Evolutionary conservation across 208 protist genomes (phyloP).

Genomic region (Leishmania tarentolae): DNA sequence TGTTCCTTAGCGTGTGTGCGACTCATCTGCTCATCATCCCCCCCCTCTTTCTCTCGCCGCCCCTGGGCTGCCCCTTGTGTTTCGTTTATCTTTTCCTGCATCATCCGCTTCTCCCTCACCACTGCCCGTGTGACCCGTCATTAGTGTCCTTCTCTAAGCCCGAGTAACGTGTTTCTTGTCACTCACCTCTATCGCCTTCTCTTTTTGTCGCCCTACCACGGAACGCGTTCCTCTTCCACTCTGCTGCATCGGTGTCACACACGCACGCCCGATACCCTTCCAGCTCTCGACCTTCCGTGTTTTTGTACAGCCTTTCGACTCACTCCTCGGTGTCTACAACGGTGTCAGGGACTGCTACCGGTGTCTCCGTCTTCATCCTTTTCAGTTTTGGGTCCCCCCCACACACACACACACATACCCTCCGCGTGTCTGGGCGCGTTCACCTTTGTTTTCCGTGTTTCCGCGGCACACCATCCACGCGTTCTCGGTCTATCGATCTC

Average conservation of each 20-base stretch:
- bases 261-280: too few relatives aligned
- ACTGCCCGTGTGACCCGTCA: background rate
- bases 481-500: constrained; percentile 2
- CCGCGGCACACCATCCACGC: background rate
- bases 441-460: background rate
- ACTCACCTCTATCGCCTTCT: background rate
- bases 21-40: background rate
- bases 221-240: background rate
- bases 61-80: background rate
- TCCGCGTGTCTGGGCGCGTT: too few relatives aligned
- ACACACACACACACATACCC: too few relatives aligned
- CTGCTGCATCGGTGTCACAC: background rate
- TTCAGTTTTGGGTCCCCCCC: too few relatives aligned
- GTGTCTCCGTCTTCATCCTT: too few relatives aligned
- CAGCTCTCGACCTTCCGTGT: too few relatives aligned
- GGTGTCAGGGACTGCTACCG: background rate
- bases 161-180: background rate
- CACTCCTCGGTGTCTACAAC: background rate
- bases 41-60: background rate
- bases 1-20: background rate
- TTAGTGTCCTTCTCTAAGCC: background rate
- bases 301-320: too few relatives aligned
- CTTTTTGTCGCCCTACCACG: too few relatives aligned
- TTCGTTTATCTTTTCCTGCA: background rate
- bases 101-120: background rate